These are phyloP conservation scores for Cokeromyces recurvatus DNA, from an alignment of 371 early-diverging fungal species.

Conservation along the genomic window DNA sequence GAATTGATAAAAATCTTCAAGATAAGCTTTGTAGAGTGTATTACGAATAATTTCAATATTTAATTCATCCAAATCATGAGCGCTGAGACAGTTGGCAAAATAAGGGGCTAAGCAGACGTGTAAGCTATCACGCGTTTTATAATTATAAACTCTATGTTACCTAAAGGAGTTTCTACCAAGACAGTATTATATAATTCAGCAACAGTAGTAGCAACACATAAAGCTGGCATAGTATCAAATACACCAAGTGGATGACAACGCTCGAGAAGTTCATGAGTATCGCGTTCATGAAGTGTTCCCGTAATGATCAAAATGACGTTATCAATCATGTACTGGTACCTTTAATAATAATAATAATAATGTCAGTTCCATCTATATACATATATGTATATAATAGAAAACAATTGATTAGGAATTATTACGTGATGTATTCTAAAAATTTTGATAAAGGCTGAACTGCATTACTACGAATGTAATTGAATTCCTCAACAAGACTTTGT, in stretches of 20 bases:
- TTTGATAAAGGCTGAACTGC: slow-evolving; percentile 79
- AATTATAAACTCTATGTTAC: too few relatives aligned
- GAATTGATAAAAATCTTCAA: slow-evolving; percentile 95
- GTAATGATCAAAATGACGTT: slow-evolving; percentile 97
- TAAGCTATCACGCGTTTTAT: neutral
- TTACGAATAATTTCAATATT: slow-evolving; percentile 99
- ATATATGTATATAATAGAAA: too few relatives aligned
- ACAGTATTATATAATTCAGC: slow-evolving; percentile 94
- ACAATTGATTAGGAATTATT: slow-evolving; percentile 36
- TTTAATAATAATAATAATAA: too few relatives aligned
- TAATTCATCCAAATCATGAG: slow-evolving; percentile 96
- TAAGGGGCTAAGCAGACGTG: slow-evolving; percentile 73
- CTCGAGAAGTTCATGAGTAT: slow-evolving; percentile 93
- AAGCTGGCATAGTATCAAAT: slow-evolving; percentile 96
- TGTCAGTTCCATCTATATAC: too few relatives aligned
- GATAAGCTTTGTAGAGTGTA: slow-evolving; percentile 95
- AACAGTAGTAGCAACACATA: slow-evolving; percentile 96
- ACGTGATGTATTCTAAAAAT: slow-evolving; percentile 96
- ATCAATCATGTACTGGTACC: slow-evolving; percentile 99
- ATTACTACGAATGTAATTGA: slow-evolving; percentile 85
- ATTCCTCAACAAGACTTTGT: slow-evolving; percentile 88
- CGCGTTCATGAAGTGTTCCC: slow-evolving; percentile 96
- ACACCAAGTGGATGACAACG: slow-evolving; percentile 95
- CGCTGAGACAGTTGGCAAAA: slow-evolving; percentile 93
- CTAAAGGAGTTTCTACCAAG: slow-evolving; percentile 94